These are phyloP conservation scores for Basipetospora chlamydospora DNA, from an alignment of 2,329 filamentous ascomycete species.

Conservation along the genomic window DNA sequence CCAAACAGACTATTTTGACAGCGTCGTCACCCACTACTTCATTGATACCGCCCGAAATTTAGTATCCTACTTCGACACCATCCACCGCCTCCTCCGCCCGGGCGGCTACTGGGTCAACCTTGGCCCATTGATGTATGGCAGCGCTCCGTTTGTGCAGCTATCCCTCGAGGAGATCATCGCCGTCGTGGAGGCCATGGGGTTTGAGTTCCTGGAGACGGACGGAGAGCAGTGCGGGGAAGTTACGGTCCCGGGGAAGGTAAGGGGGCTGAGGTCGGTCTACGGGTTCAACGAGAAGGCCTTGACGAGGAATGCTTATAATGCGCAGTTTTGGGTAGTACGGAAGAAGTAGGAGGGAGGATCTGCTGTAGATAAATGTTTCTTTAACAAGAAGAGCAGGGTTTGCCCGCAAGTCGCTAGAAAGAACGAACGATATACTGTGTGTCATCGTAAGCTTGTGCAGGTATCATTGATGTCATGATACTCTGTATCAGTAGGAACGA, in stretches of 20 bases:
- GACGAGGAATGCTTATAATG: slow-evolving; percentile 36
- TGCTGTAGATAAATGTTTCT: no score
- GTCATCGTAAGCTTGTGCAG: no score
- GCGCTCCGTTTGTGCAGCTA: slow-evolving; percentile 37
- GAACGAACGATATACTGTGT: no score
- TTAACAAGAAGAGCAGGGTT: no score
- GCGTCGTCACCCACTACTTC: slow-evolving; percentile 42
- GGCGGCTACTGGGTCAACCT: slow-evolving; percentile 42
- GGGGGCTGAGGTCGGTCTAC: slow-evolving; percentile 34
- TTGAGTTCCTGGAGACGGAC: slow-evolving; percentile 30
- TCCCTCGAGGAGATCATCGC: slow-evolving; percentile 36
- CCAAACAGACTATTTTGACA: slow-evolving; percentile 23
- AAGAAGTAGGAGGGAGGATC: no score
- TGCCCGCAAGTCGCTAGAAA: no score
- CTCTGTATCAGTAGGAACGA: no score
- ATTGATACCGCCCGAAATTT: slow-evolving; percentile 46
- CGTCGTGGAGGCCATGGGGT: slow-evolving; percentile 33
- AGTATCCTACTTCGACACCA: slow-evolving; percentile 38
- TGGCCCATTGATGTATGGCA: slow-evolving; percentile 40
- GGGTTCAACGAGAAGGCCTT: slow-evolving; percentile 34
- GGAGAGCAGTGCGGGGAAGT: slow-evolving; percentile 24
- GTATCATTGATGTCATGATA: no score
- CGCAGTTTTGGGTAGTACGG: slow-evolving; percentile 37
- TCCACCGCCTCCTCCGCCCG: slow-evolving; percentile 27
- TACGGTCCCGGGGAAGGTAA: slow-evolving; percentile 26